Evolutionary conservation across 1,284 basidiomycete species (phyloP), one percentile per base, ranked within the genome.

Genomic region (Apiotrichum gracile): DNA sequence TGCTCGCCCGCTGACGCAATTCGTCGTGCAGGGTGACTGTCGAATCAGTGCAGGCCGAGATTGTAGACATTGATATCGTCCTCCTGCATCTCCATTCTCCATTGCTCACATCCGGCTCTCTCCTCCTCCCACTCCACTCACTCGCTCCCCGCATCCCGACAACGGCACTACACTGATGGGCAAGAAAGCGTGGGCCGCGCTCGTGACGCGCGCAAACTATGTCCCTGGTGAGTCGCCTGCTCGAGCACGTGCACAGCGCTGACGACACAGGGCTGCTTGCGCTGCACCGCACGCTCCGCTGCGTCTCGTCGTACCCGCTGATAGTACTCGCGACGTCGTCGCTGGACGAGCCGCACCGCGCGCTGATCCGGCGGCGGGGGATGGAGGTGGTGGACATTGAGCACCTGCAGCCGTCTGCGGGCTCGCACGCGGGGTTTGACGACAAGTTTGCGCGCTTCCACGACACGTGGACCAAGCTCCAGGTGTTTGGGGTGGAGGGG

Each of bases 381-480:
- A 83, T 91, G 60, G 52, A 57, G 6, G 78, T 83, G 26, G 73
- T 79, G 54, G 81, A 86, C 4, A 80, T 93, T 40, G 77, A 83
- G 25, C 75, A 76, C 35, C 77, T 96, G 35, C 65, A 77, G 9
- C 88, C 88, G 17, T 72, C 73, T 19, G 72, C 76, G 17, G 80
- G 80, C 29, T 65, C 70, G 14, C 81, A 85, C 65, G 68, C 53
- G 2, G 68, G 68, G 10, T 70, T 71, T 41, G 67, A 69, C 40
- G 56, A 52, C 31, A 55, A 57, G 25, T 70, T 71, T 47, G 56
- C 49, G 17, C 79, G 91, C 43, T 91, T 96, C 68, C 77, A 76
- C 21, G 89, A 94, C 68, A 89, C 90, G 5, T 96, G 91, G 91
- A 88, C 87, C 3, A 96, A 96, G 72, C 74, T 96, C 49, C 82